Conservation (phyloP, 2,329 filamentous ascomycete genomes). For the Aspergillus quadrilineatus region DNA sequence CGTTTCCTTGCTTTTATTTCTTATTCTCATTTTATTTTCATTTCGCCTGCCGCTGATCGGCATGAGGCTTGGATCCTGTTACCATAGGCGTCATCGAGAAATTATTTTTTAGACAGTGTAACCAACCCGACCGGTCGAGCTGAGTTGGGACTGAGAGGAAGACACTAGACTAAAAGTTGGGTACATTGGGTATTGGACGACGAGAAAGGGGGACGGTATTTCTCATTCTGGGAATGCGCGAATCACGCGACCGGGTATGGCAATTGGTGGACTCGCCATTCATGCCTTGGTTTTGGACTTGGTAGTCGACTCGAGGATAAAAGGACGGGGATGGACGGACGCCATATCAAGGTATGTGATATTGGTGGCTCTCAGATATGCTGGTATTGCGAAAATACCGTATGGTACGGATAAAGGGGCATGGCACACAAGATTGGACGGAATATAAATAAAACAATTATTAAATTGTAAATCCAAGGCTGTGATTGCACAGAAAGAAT, state of each 20-base stretch:
- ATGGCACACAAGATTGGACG: neutral
- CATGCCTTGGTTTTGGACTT: neutral
- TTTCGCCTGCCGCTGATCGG: slow-evolving; percentile 18
- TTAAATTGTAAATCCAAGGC: neutral
- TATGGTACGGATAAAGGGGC: slow-evolving; percentile 13
- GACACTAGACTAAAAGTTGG: too few relatives aligned
- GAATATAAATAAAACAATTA: slow-evolving; percentile 7
- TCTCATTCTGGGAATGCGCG: neutral
- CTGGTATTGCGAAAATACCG: slow-evolving; percentile 2
- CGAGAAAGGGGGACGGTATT: too few relatives aligned
- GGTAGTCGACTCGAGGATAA: neutral
- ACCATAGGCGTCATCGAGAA: neutral
- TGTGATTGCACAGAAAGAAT: slow-evolving; percentile 8
- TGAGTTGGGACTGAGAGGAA: neutral
- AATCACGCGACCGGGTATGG: neutral
- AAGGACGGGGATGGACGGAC: neutral
- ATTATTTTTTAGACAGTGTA: slow-evolving; percentile 2
- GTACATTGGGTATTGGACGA: neutral
- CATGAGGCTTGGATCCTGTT: slow-evolving; percentile 13
- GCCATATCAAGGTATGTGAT: neutral
- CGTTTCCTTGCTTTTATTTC: neutral
- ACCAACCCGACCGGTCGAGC: neutral
- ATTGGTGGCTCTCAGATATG: neutral
- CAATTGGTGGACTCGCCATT: neutral
- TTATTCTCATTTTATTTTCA: neutral